A percentile compares a stretch with the other conserved stretches of the same genome.
phyloP scores from a whole-genome alignment of 148 eudicot species.

The Rhododendron ovatum region DNA sequence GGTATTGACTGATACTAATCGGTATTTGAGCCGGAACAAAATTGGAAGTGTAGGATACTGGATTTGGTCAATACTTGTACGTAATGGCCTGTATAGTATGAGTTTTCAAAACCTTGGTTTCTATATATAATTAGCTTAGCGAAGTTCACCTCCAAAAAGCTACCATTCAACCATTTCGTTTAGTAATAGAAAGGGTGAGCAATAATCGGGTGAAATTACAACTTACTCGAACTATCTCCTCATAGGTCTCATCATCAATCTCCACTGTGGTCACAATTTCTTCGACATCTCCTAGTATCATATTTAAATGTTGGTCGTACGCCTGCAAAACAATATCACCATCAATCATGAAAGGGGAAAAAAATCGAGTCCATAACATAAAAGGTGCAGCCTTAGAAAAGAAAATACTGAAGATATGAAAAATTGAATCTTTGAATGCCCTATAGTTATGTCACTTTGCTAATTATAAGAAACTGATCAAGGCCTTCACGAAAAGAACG shows the following conservation, averaged over 20 bases:
- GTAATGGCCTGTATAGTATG: not conserved
- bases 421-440: not conserved
- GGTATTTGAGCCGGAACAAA: not conserved
- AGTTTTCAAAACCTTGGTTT: not conserved
- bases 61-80: not conserved
- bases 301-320: constrained; percentile 9
- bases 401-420: not conserved
- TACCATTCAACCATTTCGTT: not conserved
- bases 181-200: not conserved
- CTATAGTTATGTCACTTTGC: not conserved
- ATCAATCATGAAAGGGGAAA: not conserved
- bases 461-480: not conserved
- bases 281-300: constrained; percentile 8
- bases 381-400: not conserved
- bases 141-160: not conserved
- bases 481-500: not conserved
- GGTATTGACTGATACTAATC: not conserved
- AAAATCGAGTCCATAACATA: not conserved
- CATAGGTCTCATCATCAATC: constrained; percentile 6
- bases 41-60: not conserved
- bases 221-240: constrained; percentile 6
- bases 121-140: not conserved
- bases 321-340: not conserved
- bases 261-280: constrained; percentile 7
- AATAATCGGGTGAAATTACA: not conserved